Percentiles rank a stretch among this genome's conserved stretches.
These are phyloP conservation scores for Cladosporium velox DNA, from an alignment of 2,329 filamentous ascomycete genomes.

Conservation along the genomic window DNA sequence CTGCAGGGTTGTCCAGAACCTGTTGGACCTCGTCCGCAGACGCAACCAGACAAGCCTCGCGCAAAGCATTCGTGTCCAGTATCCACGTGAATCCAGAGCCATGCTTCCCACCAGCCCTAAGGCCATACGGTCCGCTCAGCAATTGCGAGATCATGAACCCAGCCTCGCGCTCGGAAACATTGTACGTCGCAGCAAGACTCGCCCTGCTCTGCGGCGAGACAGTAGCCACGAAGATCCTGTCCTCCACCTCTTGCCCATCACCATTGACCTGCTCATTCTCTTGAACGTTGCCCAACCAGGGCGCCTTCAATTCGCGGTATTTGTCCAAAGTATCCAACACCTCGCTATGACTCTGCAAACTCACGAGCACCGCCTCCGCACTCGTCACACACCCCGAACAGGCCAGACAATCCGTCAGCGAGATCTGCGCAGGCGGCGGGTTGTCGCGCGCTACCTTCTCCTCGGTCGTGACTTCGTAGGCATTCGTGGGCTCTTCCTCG, in stretches of 20 bases:
- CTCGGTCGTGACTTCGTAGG: constrained; percentile 90
- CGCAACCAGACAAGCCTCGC: constrained; percentile 76
- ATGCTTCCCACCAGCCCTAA: constrained; percentile 69
- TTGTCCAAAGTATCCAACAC: constrained; percentile 80
- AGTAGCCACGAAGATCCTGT: constrained; percentile 84
- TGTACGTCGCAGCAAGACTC: constrained; percentile 81
- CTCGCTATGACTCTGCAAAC: constrained; percentile 88
- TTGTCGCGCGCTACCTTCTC: constrained; percentile 64
- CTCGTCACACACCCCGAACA: constrained; percentile 98
- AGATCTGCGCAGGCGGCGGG: constrained; percentile 81
- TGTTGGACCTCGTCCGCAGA: constrained; percentile 51
- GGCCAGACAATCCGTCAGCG: constrained; percentile 92
- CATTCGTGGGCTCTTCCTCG: constrained; percentile 45
- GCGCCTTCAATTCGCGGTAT: constrained; percentile 35
- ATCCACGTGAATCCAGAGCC: constrained; percentile 84
- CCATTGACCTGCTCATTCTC: constrained; percentile 24
- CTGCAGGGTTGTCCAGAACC: constrained; percentile 38
- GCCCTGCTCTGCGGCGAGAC: constrained; percentile 90
- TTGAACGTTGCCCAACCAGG: constrained; percentile 8
- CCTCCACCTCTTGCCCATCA: constrained; percentile 42
- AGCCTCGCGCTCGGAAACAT: constrained; percentile 70
- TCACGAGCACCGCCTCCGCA: constrained; percentile 94
- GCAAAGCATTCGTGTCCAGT: constrained; percentile 81
- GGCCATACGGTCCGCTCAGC: constrained; percentile 67
- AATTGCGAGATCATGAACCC: constrained; percentile 82